Evolutionary conservation across 2,329 filamentous ascomycete species (phyloP).

Genomic region (Pseudophaeomoniella oleicola): DNA sequence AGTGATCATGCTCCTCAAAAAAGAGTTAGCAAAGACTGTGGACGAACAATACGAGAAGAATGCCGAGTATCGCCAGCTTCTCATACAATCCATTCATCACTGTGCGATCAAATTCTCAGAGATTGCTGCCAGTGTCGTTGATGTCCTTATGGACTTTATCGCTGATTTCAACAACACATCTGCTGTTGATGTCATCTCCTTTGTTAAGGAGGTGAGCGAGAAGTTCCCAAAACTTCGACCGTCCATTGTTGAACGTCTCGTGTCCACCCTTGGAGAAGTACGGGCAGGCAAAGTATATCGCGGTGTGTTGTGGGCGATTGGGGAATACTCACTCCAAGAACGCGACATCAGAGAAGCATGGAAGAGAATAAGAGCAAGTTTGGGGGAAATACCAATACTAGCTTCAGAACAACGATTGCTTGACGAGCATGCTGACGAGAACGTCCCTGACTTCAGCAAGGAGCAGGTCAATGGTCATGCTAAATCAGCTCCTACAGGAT

Average conservation of each 20-base stretch:
- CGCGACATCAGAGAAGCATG: constrained; percentile 91
- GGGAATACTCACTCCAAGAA: constrained; percentile 89
- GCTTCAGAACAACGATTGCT: constrained; percentile 85
- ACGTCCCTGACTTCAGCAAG: constrained; percentile 37
- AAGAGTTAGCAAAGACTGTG: constrained; percentile 92
- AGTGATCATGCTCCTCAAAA: constrained; percentile 89
- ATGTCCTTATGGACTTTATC: constrained; percentile 97
- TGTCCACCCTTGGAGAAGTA: constrained; percentile 82
- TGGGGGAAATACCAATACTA: constrained; percentile 93
- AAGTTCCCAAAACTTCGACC: constrained; percentile 84
- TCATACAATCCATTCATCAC: constrained; percentile 95
- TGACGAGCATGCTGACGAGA: constrained; percentile 63
- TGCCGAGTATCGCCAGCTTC: constrained; percentile 79
- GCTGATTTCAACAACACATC: constrained; percentile 95
- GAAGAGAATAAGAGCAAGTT: constrained; percentile 84
- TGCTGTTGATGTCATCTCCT: constrained; percentile 93
- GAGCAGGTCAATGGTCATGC: constrained; percentile 69
- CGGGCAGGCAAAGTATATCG: constrained; percentile 94
- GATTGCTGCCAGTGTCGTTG: constrained; percentile 90
- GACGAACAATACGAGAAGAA: constrained; percentile 99
- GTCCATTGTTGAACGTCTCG: constrained; percentile 75
- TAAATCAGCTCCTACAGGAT: constrained; percentile 68
- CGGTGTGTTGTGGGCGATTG: constrained; percentile 92
- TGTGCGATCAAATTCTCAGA: constrained; percentile 99
- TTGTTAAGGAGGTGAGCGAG: constrained; percentile 97